Conservation (phyloP, 129 eudicot genomes). For the Helianthus annuus region DNA sequence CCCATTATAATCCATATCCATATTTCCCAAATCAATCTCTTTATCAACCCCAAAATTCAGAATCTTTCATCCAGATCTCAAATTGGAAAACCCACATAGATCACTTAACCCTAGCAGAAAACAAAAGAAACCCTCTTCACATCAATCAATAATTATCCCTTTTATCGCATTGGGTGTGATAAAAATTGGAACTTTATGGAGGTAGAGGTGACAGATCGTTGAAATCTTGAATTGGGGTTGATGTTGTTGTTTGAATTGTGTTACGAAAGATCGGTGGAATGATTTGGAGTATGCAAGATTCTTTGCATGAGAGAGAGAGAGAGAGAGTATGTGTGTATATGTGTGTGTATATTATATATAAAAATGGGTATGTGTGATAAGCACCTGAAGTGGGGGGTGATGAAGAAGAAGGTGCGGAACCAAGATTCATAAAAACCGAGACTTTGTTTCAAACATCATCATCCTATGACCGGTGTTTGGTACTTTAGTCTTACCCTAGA, state of each 20-base stretch:
- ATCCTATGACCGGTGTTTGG: background rate
- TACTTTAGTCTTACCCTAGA: conserved; percentile 1
- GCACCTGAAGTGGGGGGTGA: conserved; percentile 16
- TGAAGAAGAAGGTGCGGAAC: conserved; percentile 25
- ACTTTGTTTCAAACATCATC: background rate
- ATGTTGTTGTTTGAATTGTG: conserved; percentile 8
- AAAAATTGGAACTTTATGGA: conserved; percentile 20
- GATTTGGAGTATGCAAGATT: conserved; percentile 20
- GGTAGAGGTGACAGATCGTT: conserved; percentile 23
- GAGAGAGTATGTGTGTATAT: background rate
- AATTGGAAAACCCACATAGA: conserved; percentile 24
- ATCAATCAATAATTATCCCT: conserved; percentile 23
- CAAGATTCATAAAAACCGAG: conserved; percentile 25
- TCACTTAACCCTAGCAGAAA: conserved; percentile 23
- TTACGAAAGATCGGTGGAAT: conserved; percentile 9
- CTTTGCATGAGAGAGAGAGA: conserved; percentile 32
- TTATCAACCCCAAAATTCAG: conserved; percentile 21
- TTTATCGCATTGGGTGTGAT: conserved; percentile 10
- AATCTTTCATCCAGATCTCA: conserved; percentile 39
- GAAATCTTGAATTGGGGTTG: conserved; percentile 23
- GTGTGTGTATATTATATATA: too few relatives aligned
- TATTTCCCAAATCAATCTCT: conserved; percentile 21
- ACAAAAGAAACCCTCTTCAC: conserved; percentile 18
- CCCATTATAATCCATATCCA: conserved; percentile 80
- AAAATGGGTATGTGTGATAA: background rate